phyloP scores from a whole-genome alignment of 2,329 filamentous ascomycete species.

The Penicillium sp. region DNA sequence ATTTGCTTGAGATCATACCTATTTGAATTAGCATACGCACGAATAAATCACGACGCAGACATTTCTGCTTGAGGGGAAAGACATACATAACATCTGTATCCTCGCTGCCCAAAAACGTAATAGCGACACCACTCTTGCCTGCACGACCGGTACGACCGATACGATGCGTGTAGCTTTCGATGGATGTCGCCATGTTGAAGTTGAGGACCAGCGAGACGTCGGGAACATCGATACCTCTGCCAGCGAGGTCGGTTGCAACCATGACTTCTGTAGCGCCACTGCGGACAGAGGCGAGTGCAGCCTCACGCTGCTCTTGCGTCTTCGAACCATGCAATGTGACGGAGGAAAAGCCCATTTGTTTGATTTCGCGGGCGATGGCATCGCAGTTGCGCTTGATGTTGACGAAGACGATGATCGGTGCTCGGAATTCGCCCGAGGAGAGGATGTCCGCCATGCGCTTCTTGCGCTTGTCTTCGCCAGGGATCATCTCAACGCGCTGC shows the following conservation, averaged over 20 bases:
- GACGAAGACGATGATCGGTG: slow-evolving; percentile 98
- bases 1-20: slow-evolving; percentile 87
- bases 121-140: slow-evolving; percentile 90
- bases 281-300: slow-evolving; percentile 77
- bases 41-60: too few relatives aligned
- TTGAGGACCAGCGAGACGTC: slow-evolving; percentile 94
- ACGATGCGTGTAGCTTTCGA: slow-evolving; percentile 94
- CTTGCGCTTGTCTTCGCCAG: slow-evolving; percentile 92
- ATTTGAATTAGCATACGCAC: slow-evolving; percentile 14
- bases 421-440: slow-evolving; percentile 67
- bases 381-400: slow-evolving; percentile 99
- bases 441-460: slow-evolving; percentile 91
- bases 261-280: slow-evolving; percentile 76
- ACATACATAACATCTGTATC: slow-evolving; percentile 76
- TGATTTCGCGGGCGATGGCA: slow-evolving; percentile 87
- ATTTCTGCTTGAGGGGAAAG: not conserved
- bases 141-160: slow-evolving; percentile 96
- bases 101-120: slow-evolving; percentile 90
- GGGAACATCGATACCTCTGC: slow-evolving; percentile 93
- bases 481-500: slow-evolving; percentile 86
- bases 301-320: slow-evolving; percentile 95
- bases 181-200: slow-evolving; percentile 94
- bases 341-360: slow-evolving; percentile 81
- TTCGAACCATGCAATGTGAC: slow-evolving; percentile 94
- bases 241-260: slow-evolving; percentile 91